These are phyloP conservation scores for Nemania diffusa DNA, from an alignment of 2,329 filamentous ascomycete genomes.

Conservation along the genomic window DNA sequence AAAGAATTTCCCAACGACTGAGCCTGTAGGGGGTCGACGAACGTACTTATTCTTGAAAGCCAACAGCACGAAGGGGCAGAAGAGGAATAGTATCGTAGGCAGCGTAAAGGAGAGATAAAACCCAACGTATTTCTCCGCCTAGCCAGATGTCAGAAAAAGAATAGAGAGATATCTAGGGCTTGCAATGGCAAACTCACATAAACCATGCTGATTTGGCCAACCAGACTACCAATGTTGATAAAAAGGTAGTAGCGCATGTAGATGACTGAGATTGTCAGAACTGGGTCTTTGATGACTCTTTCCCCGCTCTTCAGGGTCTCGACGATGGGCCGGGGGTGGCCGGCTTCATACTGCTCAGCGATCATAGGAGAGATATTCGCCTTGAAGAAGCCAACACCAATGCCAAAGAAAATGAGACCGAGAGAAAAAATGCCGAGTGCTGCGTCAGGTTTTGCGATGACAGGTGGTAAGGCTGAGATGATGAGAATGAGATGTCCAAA, in stretches of 20 bases:
- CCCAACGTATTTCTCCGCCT: conserved; percentile 74
- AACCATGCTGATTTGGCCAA: conserved; percentile 54
- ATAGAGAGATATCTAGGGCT: no score
- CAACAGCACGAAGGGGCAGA: conserved; percentile 66
- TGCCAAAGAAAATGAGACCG: conserved; percentile 68
- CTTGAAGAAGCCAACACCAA: conserved; percentile 75
- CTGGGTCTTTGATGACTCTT: conserved; percentile 73
- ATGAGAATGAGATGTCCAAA: conserved; percentile 69
- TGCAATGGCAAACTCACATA: background rate
- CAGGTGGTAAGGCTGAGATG: conserved; percentile 65
- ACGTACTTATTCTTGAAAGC: conserved; percentile 59
- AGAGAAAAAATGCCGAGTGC: conserved; percentile 68
- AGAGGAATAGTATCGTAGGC: conserved; percentile 65
- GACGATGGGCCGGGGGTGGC: conserved; percentile 63
- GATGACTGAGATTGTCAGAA: conserved; percentile 73
- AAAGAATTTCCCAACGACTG: conserved; percentile 74
- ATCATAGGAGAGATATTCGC: conserved; percentile 69
- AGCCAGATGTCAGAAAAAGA: conserved; percentile 40
- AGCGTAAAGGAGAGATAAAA: conserved; percentile 69
- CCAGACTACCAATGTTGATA: conserved; percentile 80
- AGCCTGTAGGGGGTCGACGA: conserved; percentile 67
- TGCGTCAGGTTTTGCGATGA: conserved; percentile 63
- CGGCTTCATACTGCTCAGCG: conserved; percentile 72
- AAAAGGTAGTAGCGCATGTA: conserved; percentile 80
- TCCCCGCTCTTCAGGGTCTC: conserved; percentile 63